These are phyloP conservation scores for Allium sativum DNA, from an alignment of 106 monocot genomes.

Conservation along the genomic window DNA sequence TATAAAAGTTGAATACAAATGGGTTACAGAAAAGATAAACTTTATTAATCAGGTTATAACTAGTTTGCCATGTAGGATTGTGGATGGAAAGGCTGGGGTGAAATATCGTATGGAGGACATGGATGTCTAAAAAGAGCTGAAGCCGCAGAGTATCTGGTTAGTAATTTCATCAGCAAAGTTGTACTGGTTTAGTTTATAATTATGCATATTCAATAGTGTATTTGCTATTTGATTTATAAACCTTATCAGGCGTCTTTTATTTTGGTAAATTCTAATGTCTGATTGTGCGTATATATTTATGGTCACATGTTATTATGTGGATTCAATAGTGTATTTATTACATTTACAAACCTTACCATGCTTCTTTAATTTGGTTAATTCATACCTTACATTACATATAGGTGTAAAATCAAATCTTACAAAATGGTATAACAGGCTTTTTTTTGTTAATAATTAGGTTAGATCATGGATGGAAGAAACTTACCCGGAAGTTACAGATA, in stretches of 20 bases:
- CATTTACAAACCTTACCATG: too few relatives aligned
- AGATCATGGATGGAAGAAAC: slow-evolving; percentile 89
- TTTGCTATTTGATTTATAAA: not conserved
- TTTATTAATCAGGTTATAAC: not conserved
- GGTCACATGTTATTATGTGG: too few relatives aligned
- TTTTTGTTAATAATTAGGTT: slow-evolving; percentile 28
- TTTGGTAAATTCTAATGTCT: not conserved
- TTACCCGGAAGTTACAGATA: slow-evolving; percentile 54
- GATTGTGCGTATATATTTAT: too few relatives aligned
- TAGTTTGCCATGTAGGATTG: slow-evolving; percentile 32
- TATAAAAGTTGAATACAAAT: too few relatives aligned
- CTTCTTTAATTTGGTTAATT: too few relatives aligned
- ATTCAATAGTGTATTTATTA: too few relatives aligned
- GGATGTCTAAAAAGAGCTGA: slow-evolving; percentile 77
- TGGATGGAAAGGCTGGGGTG: slow-evolving; percentile 99
- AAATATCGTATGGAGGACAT: slow-evolving; percentile 90
- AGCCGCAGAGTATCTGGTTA: slow-evolving; percentile 76
- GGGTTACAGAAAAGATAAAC: too few relatives aligned
- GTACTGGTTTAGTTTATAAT: not conserved
- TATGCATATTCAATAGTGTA: not conserved
- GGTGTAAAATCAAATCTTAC: too few relatives aligned
- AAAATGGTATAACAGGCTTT: too few relatives aligned
- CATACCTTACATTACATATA: too few relatives aligned
- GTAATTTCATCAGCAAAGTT: not conserved
- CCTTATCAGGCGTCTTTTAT: not conserved